Evolutionary conservation across 257 asterid genomes (phyloP), one percentile per base, ranked within the genome.

Genomic region (Solanum peruvianum): DNA sequence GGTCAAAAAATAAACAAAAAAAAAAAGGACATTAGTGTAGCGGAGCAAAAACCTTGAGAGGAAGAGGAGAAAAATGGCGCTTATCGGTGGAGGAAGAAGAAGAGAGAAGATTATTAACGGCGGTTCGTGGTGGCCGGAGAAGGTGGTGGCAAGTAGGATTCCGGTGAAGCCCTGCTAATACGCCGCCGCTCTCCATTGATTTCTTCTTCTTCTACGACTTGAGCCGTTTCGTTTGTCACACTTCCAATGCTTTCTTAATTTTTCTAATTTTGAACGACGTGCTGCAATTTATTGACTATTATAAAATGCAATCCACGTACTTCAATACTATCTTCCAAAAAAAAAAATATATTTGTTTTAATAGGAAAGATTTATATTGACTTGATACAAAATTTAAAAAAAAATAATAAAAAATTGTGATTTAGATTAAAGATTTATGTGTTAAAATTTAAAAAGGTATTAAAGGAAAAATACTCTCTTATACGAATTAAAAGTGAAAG

Each of bases 141-240:
- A 70, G 86, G 39, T 70, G 88, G 67, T 58, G 67, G 66, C 10
- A n/a, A 15, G 27, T 31, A 71, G 88, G 84, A 80, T 62, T 88
- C 23, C 52, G 62, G 81, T 83, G 88, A 56, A 88, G 56, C 58
- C 90, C 92, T 35, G 89, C 47, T 39, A 90, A 77, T 27, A 83
- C 70, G 66, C 88, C 89, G 58, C 86, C 90, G 75, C 86, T 70
- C 67, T 87, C 87, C 89, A 87, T 87, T 69, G 56, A 14, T 78
- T 78, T 71, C 12, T 33, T 49, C 58, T 13, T 42, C 33, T 76
- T 27, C 11, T 7, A 42, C 58, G 20, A n/a, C 33, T 58, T 3
- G 67, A 56, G 66, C 25, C 11, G 66, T 56, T 56, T 20, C 66
- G 66, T 56, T 20, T 56, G 64, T 7, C 25, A 18, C 60, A 49